phyloP scores from a whole-genome alignment of 345 rosid genomes.

The Balakata baccata region DNA sequence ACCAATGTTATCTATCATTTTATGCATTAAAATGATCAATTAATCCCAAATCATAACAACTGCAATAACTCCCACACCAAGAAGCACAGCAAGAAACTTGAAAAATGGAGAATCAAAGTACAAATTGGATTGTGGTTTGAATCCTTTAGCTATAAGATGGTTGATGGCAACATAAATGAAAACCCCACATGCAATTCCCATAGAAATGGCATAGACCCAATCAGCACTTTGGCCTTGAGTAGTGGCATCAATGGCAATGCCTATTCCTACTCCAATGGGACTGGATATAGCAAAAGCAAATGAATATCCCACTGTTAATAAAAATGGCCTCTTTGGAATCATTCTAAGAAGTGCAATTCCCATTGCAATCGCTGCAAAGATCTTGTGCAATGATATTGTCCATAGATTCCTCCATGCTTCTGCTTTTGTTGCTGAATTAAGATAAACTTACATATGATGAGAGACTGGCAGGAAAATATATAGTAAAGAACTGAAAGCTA shows the following conservation, averaged over 20 bases:
- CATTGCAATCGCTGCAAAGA: constrained; percentile 84
- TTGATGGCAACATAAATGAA: constrained; percentile 75
- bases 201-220: constrained; percentile 73
- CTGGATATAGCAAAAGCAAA: constrained; percentile 66
- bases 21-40: not conserved
- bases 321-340: constrained; percentile 73
- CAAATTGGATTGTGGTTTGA: constrained; percentile 49
- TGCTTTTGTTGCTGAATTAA: constrained; percentile 36
- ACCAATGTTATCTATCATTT: too few relatives aligned
- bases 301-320: constrained; percentile 57
- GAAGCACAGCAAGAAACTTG: constrained; percentile 67
- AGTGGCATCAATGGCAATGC: constrained; percentile 76
- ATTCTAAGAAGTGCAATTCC: constrained; percentile 78
- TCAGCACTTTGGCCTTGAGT: constrained; percentile 59
- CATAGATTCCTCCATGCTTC: constrained; percentile 87
- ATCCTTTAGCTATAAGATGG: constrained; percentile 81
- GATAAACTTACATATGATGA: not conserved
- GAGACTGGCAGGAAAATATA: too few relatives aligned
- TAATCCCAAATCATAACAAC: constrained; percentile 85
- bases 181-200: constrained; percentile 86
- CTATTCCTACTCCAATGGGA: constrained; percentile 65
- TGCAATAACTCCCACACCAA: constrained; percentile 63
- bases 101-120: constrained; percentile 58
- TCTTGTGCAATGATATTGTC: constrained; percentile 79
- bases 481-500: too few relatives aligned